phyloP scores from a whole-genome alignment of 192 early-diverging fungal genomes.

The Backusella luteola region DNA sequence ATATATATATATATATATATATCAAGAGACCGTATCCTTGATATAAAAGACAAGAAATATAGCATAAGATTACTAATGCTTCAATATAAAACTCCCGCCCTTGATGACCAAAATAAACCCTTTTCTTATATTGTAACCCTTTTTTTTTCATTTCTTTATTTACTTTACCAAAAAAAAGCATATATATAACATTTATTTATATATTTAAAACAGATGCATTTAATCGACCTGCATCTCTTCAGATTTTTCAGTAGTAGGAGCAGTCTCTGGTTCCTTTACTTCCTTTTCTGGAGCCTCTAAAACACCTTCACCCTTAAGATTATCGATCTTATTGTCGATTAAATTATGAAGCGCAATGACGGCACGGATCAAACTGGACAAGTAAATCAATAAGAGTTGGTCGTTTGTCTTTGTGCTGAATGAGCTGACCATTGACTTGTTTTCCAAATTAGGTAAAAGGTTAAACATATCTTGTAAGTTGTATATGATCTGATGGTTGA shows the following conservation, averaged over 20 bases:
- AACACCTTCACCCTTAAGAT: conserved; percentile 62
- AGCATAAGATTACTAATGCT: too few species aligned
- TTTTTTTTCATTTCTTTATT: background rate
- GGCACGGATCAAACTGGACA: conserved; percentile 87
- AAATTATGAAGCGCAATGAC: conserved; percentile 97
- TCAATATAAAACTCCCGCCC: too few species aligned
- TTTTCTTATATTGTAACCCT: background rate
- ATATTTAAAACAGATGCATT: background rate
- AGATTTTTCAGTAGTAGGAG: background rate
- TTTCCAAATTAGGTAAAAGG: conserved; percentile 87
- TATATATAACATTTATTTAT: background rate
- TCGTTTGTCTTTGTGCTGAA: conserved; percentile 96
- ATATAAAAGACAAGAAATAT: too few species aligned
- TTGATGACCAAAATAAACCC: too few species aligned
- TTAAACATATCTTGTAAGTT: conserved; percentile 99
- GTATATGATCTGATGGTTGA: conserved; percentile 97
- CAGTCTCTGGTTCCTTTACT: conserved; percentile 6
- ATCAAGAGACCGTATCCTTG: too few species aligned
- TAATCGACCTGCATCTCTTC: conserved; percentile 10
- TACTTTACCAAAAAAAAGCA: background rate
- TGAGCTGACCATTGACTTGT: conserved; percentile 72
- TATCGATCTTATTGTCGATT: conserved; percentile 97
- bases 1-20: too few species aligned
- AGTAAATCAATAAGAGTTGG: conserved; percentile 91
- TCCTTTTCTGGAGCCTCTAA: conserved; percentile 9